Conservation (phyloP, 306 rosid species). For the Prunus mume region DNA sequence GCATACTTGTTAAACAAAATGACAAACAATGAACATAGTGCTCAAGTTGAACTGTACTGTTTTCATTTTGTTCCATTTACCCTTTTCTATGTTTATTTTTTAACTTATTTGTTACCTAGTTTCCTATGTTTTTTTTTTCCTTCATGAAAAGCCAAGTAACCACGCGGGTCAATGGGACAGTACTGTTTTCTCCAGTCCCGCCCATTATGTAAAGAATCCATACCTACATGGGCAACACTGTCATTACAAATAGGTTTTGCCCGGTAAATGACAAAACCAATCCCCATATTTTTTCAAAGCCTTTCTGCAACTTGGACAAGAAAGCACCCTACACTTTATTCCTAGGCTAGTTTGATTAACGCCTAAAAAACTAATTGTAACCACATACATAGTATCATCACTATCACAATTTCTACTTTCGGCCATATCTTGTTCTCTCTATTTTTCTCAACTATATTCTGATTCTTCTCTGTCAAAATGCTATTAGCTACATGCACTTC, state of each 20-base stretch:
- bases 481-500: conserved; percentile 2
- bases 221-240: conserved; percentile 23
- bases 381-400: conserved; percentile 14
- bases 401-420: conserved; percentile 25
- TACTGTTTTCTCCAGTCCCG: conserved; percentile 4
- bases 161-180: conserved; percentile 8
- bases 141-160: conserved; percentile 14
- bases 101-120: not conserved
- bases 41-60: not conserved
- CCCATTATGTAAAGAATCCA: conserved; percentile 16
- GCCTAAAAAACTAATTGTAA: conserved; percentile 19
- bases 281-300: conserved; percentile 37
- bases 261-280: conserved; percentile 44
- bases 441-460: conserved; percentile 6
- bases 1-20: conserved; percentile 4
- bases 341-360: conserved; percentile 37
- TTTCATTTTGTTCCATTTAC: conserved; percentile 4
- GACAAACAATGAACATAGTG: conserved; percentile 1
- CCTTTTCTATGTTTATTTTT: not conserved
- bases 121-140: not conserved
- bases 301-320: conserved; percentile 42
- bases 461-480: conserved; percentile 27
- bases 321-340: conserved; percentile 54
- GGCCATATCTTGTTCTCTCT: conserved; percentile 11
- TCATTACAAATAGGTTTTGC: conserved; percentile 22